phyloP scores from a whole-genome alignment of 306 rosid species.

The Castanopsis chinensis region DNA sequence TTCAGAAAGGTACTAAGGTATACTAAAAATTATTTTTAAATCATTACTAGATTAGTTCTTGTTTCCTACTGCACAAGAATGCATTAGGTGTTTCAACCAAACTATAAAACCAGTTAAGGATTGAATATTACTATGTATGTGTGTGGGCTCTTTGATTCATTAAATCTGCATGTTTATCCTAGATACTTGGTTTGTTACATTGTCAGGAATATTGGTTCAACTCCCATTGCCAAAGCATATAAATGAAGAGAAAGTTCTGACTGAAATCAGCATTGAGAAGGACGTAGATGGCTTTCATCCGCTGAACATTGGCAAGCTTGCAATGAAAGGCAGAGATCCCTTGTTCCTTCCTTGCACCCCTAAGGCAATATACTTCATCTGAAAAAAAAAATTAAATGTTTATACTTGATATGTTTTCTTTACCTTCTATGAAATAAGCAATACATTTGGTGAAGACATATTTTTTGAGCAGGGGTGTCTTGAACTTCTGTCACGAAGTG shows the following conservation, averaged over 20 bases:
- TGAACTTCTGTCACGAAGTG: conserved; percentile 80
- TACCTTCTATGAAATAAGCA: no score
- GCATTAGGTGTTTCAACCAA: neutral
- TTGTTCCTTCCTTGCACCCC: conserved; percentile 91
- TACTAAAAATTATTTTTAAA: neutral
- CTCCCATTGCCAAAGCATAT: conserved; percentile 93
- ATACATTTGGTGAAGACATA: no score
- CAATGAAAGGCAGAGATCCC: conserved; percentile 96
- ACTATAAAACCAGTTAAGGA: neutral
- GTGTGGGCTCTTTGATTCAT: neutral
- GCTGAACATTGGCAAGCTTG: conserved; percentile 87
- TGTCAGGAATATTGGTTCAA: conserved; percentile 86
- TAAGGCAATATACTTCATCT: conserved; percentile 45
- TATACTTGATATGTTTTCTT: no score
- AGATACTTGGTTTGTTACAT: conserved; percentile 23
- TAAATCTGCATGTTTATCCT: neutral
- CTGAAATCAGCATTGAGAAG: conserved; percentile 80
- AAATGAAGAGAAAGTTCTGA: conserved; percentile 76
- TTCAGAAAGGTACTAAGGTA: neutral
- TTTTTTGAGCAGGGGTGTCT: conserved; percentile 66
- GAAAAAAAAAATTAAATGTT: no score
- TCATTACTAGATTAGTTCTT: neutral
- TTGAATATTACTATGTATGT: neutral
- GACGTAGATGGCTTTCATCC: conserved; percentile 99
- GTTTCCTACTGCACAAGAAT: neutral